Conservation (phyloP, 805 yeast species). For the Saturnispora ahearnii region DNA sequence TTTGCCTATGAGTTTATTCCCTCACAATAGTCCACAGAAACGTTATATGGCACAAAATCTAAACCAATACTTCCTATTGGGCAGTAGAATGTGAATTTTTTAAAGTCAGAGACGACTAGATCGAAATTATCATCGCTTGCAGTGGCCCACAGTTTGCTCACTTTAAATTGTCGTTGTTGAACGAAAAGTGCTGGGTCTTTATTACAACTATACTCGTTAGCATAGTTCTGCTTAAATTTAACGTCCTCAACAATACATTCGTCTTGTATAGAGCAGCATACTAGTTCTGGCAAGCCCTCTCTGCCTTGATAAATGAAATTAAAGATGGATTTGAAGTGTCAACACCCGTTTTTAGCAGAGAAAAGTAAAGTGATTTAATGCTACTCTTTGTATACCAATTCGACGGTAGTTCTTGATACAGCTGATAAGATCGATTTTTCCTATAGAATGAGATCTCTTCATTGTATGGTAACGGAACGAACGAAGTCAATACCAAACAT, state of each 20-base stretch:
- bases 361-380: background rate
- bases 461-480: background rate
- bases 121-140: background rate
- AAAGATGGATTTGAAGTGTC: background rate
- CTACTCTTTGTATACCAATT: background rate
- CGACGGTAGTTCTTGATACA: background rate
- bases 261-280: background rate
- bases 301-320: background rate
- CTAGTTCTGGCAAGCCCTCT: conserved; percentile 2
- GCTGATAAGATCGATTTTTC: background rate
- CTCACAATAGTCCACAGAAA: background rate
- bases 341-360: background rate
- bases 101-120: background rate
- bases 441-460: background rate
- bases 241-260: background rate
- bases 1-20: background rate
- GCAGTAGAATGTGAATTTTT: background rate
- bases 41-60: background rate
- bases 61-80: background rate
- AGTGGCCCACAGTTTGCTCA: background rate
- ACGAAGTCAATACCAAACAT: no score
- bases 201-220: background rate
- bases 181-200: background rate
- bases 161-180: background rate
- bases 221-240: background rate